Evolutionary conservation across 2,329 filamentous ascomycete genomes (phyloP).

Genomic region (Penicillium sp.): DNA sequence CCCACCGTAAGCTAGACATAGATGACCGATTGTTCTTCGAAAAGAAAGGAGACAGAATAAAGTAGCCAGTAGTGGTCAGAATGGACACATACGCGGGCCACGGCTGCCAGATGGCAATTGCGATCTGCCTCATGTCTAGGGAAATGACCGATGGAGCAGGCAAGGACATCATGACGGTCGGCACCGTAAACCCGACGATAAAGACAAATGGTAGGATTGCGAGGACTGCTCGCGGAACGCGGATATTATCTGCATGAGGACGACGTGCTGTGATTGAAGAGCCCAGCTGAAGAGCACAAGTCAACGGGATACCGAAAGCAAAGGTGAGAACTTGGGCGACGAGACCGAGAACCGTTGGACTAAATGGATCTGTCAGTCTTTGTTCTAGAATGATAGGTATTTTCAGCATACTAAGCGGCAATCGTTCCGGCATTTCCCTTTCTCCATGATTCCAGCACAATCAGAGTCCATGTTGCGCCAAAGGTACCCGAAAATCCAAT

Average conservation of each 20-base stretch:
- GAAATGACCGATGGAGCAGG: slow-evolving; percentile 43
- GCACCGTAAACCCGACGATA: slow-evolving; percentile 46
- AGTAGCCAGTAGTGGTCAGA: slow-evolving; percentile 35
- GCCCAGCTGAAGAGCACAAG: slow-evolving; percentile 45
- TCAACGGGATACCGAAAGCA: slow-evolving; percentile 47
- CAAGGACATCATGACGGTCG: slow-evolving; percentile 45
- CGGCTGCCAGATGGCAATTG: slow-evolving; percentile 52
- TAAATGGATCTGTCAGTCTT: slow-evolving; percentile 23
- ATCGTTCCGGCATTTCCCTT: slow-evolving; percentile 44
- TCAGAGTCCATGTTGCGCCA: slow-evolving; percentile 43
- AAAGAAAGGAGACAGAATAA: slow-evolving; percentile 26
- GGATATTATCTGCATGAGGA: slow-evolving; percentile 36
- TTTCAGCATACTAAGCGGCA: slow-evolving; percentile 43
- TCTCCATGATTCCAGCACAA: slow-evolving; percentile 48
- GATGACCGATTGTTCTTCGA: slow-evolving; percentile 28
- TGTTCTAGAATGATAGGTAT: neutral
- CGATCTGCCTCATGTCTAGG: slow-evolving; percentile 47
- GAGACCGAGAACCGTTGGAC: slow-evolving; percentile 41
- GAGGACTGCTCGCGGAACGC: slow-evolving; percentile 33
- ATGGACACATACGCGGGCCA: slow-evolving; percentile 51
- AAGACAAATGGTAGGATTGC: slow-evolving; percentile 44
- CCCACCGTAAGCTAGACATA: slow-evolving; percentile 36
- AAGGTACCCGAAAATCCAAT: slow-evolving; percentile 44
- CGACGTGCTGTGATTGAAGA: slow-evolving; percentile 43
- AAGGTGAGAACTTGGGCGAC: slow-evolving; percentile 46